Percentiles rank a stretch among this genome's conserved stretches.
phyloP scores from a whole-genome alignment of 2,329 filamentous ascomycete species.

The Helotiales sp. region DNA sequence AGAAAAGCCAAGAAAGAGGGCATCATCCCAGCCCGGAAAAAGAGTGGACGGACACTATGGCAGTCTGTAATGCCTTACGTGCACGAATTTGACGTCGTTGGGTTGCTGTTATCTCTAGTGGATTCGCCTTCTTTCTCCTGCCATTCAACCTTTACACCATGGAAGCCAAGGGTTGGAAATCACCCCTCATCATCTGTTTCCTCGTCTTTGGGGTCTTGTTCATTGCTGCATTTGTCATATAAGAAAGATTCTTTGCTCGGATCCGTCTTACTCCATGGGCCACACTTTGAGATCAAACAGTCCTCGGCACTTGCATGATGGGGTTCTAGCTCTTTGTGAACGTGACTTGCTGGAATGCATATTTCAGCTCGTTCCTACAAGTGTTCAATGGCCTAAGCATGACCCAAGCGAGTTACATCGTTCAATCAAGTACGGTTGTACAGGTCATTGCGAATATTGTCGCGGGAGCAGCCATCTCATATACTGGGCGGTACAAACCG shows the following conservation, averaged over 20 bases:
- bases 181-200: slow-evolving; percentile 48
- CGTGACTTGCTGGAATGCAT: slow-evolving; percentile 66
- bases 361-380: slow-evolving; percentile 58
- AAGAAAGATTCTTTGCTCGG: slow-evolving; percentile 50
- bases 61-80: slow-evolving; percentile 58
- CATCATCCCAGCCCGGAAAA: slow-evolving; percentile 46
- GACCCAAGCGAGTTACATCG: slow-evolving; percentile 49
- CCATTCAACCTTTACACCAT: slow-evolving; percentile 42
- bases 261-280: slow-evolving; percentile 61
- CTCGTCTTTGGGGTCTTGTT: slow-evolving; percentile 49
- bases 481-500: slow-evolving; percentile 6
- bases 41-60: slow-evolving; percentile 49
- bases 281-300: slow-evolving; percentile 63
- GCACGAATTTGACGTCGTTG: slow-evolving; percentile 42
- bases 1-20: slow-evolving; percentile 62
- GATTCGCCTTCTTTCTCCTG: slow-evolving; percentile 33
- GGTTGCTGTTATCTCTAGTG: slow-evolving; percentile 30
- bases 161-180: slow-evolving; percentile 45
- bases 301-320: slow-evolving; percentile 69
- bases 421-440: slow-evolving; percentile 59
- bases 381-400: no score
- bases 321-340: slow-evolving; percentile 65
- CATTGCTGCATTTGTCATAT: slow-evolving; percentile 39
- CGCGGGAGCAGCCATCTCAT: slow-evolving; percentile 56
- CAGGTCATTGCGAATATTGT: slow-evolving; percentile 47